A percentile compares a stretch with the other conserved stretches of the same genome.
Conservation (phyloP, 2,329 filamentous ascomycete genomes). For the Verticillium dahliae region DNA sequence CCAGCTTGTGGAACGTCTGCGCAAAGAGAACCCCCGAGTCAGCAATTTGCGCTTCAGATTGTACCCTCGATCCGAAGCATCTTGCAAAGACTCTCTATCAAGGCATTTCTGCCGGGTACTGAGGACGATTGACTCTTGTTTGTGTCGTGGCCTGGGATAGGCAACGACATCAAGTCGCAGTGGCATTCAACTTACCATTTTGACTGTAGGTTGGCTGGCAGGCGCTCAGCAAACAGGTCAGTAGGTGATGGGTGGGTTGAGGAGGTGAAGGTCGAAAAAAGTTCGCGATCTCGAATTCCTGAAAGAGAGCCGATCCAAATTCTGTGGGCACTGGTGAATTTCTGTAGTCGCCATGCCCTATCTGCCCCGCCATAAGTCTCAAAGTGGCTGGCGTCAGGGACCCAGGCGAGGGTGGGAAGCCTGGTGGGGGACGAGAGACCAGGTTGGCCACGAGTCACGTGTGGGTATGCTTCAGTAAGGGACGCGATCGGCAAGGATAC, state of each 20-base stretch:
- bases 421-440: background rate
- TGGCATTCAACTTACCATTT: conserved; percentile 58
- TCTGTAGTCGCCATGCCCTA: background rate
- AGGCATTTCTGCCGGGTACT: conserved; percentile 34
- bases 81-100: conserved; percentile 78
- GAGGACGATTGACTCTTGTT: background rate
- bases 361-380: conserved; percentile 10
- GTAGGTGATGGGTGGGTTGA: conserved; percentile 17
- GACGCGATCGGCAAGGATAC: background rate
- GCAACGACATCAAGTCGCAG: conserved; percentile 2
- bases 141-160: background rate
- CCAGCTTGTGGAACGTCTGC: conserved; percentile 85
- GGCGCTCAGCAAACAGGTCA: conserved; percentile 11
- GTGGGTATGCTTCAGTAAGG: conserved; percentile 5
- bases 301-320: conserved; percentile 16
- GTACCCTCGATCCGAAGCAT: conserved; percentile 79
- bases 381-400: background rate
- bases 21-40: conserved; percentile 65
- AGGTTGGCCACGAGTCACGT: conserved; percentile 34
- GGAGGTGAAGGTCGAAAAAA: background rate
- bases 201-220: conserved; percentile 43
- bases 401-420: background rate
- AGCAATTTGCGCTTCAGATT: conserved; percentile 99
- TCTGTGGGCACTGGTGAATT: conserved; percentile 24
- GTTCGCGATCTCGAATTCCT: conserved; percentile 1